Evolutionary conservation across 768 basidiomycete genomes (phyloP).

Genomic region (Lactifluus volemus): DNA sequence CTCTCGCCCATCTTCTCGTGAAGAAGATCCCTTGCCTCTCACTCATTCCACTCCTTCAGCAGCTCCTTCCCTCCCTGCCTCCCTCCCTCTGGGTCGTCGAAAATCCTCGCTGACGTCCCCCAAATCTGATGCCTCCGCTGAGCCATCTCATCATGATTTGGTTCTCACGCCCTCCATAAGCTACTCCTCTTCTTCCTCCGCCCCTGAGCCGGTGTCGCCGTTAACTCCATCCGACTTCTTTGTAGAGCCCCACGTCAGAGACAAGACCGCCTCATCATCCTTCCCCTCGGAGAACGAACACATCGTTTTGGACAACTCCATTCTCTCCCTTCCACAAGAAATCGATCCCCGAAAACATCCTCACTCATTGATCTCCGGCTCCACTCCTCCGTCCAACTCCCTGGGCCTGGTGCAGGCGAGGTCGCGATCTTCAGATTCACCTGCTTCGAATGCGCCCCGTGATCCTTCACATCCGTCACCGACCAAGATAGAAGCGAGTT

Average conservation of each 20-base stretch:
- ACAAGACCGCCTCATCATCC: background rate
- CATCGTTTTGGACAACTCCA: background rate
- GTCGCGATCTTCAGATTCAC: background rate
- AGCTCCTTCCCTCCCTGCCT: background rate
- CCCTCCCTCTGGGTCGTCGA: background rate
- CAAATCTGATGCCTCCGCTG: background rate
- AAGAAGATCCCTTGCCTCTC: conserved; percentile 4
- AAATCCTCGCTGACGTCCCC: background rate
- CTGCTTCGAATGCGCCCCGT: background rate
- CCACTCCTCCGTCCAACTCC: background rate
- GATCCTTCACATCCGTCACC: background rate
- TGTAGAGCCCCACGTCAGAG: background rate
- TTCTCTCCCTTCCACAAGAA: background rate
- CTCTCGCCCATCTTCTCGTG: conserved; percentile 16
- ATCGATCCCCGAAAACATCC: background rate
- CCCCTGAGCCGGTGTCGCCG: conserved; percentile 22
- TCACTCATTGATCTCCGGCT: background rate
- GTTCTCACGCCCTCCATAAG: conserved; percentile 19
- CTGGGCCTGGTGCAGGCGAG: background rate
- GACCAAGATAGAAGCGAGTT: background rate
- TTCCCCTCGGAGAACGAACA: background rate
- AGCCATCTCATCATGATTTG: conserved; percentile 12
- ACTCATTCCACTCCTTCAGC: background rate
- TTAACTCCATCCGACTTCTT: conserved; percentile 21
- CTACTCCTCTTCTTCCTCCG: conserved; percentile 26